Base-by-base conservation (phyloP, 768 basidiomycete genomes). In the Thelephora ganbajun region DNA sequence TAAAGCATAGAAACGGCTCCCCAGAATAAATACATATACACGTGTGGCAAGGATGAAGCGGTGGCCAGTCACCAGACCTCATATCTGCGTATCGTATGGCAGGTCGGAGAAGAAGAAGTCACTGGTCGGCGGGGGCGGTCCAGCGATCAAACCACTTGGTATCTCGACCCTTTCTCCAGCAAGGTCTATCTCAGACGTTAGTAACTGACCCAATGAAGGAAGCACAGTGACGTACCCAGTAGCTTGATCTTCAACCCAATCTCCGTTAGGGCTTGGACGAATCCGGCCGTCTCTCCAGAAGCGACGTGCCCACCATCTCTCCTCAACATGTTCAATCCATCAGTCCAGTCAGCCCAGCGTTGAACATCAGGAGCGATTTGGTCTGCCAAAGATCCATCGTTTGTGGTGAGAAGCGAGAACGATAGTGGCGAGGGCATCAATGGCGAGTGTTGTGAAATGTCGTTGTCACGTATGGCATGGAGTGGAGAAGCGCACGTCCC, bases 281-380 rank as follows among this genome's bases (percentile, higher is more conserved):
- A 89, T 19, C 80, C 82, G 35, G 83, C 83, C 0, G 91, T 92
- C 63, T 91, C 86, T 53, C 80, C 74, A 3, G 89, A 89, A 11
- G 82, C 69, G 49, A 90, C 85, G 59, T 88, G 87, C 6, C 85
- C 83, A 14, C 86, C 79, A 53, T 85, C 86, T 45, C 79, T 68
- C 35, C 87, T 70, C 36, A 93, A 71, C 79, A 93, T 85, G 56
- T 88, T 88, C 61, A 94, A 59, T 3, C 90, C 91, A 61, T 94
- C 91, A 2, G 88, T 88, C 91, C 91, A 94, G 64, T 94, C 91
- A 13, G 87, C 83, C 83, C 86, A 92, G 14, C 82, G 69, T 14
- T 80, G 77, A 46, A 76, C 73, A 61, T 90, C 59, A 23, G 80
- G 77, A 2, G 87, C 84, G 54, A 88, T 79, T 49, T 81, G 75